Evolutionary conservation across 208 protist genomes (phyloP).

Genomic region (Crithidia acanthocephali): DNA sequence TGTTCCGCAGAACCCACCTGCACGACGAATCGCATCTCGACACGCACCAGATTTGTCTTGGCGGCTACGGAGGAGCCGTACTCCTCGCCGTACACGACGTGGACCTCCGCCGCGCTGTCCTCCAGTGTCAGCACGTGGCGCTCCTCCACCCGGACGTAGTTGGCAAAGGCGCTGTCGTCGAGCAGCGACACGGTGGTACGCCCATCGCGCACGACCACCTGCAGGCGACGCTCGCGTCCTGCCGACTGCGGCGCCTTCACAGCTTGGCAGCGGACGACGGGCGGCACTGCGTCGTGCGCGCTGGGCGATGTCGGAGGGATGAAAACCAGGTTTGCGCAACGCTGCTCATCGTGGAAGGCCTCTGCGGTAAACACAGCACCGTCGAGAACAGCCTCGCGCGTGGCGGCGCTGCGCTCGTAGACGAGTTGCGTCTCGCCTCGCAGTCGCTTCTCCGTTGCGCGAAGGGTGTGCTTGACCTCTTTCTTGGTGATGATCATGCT

Average conservation of each 20-base stretch:
- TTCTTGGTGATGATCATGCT: not conserved
- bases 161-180: not conserved
- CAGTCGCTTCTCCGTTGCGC: not conserved
- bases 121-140: not conserved
- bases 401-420: not conserved
- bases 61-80: not conserved
- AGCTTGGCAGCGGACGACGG: not conserved
- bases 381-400: not conserved
- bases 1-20: not conserved
- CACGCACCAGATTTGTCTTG: not conserved
- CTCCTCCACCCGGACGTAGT: not conserved
- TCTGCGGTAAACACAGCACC: not conserved
- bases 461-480: not conserved
- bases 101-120: not conserved
- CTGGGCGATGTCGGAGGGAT: not conserved
- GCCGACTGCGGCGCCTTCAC: not conserved
- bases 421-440: not conserved
- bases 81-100: not conserved
- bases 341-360: not conserved
- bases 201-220: not conserved
- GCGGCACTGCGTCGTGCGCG: not conserved
- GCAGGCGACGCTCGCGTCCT: not conserved
- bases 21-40: not conserved
- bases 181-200: not conserved
- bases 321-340: not conserved